phyloP scores from a whole-genome alignment of 345 rosid genomes.

The Reutealis trisperma region DNA sequence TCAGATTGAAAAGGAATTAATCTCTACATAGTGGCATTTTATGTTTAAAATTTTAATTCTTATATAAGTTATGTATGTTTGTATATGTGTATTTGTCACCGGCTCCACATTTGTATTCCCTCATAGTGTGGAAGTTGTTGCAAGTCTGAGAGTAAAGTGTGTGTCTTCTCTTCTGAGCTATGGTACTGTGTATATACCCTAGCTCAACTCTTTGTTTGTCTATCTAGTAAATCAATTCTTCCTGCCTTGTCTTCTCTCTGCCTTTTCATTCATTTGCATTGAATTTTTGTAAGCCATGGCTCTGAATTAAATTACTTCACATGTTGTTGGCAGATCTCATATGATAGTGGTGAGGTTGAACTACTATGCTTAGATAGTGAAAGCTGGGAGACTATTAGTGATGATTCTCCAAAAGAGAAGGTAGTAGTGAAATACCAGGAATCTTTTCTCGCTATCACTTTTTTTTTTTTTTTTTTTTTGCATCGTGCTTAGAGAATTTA shows the following conservation, averaged over 20 bases:
- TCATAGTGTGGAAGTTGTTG: neutral
- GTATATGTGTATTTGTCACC: neutral
- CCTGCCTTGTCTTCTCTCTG: neutral
- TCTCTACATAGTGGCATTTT: neutral
- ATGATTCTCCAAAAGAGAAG: slow-evolving; percentile 40
- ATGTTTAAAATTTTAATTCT: neutral
- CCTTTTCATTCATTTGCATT: neutral
- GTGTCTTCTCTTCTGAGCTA: neutral
- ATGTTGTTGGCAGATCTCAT: slow-evolving; percentile 43
- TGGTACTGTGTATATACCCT: neutral
- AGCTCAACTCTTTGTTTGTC: neutral
- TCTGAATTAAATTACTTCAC: slow-evolving; percentile 11
- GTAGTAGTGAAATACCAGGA: slow-evolving; percentile 30
- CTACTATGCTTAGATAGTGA: slow-evolving; percentile 52
- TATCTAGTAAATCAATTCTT: neutral
- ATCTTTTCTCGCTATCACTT: neutral
- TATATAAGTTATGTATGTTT: neutral
- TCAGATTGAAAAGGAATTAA: neutral
- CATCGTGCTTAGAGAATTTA: neutral
- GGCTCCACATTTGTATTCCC: neutral
- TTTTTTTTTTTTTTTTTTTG: neutral
- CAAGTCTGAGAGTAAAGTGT: neutral
- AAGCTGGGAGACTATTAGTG: slow-evolving; percentile 48
- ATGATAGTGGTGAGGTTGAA: slow-evolving; percentile 51
- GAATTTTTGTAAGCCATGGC: neutral